Evolutionary conservation across 306 rosid genomes (phyloP), one percentile per base, ranked within the genome.

Genomic region (Vigna hirtella): DNA sequence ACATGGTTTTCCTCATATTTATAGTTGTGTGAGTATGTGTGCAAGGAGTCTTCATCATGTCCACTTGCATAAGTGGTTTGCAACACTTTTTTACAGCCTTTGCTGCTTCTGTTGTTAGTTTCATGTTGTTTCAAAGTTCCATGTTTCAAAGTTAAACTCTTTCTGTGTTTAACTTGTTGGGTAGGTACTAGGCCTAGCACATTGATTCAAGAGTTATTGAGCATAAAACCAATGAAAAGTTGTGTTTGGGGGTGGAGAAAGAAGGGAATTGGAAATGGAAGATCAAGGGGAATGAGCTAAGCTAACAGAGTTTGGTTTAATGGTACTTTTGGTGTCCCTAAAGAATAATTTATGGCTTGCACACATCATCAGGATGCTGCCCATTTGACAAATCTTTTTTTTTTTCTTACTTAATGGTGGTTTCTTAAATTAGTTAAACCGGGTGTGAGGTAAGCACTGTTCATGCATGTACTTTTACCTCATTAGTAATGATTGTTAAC

Each of bases 401-500:
- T 38, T 66, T 76, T 78, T 66, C 68, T 53, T 38, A 68, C 63
- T 84, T 67, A 82, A 69, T 63, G 55, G 45, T 28, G 50, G 56
- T 80, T 79, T 77, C 81, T 79, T 78, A 72, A 76, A 79, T 61
- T 38, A 79, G 80, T 72, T 73, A 77, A 87, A 70, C 59, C 56
- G 24, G 61, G 77, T 53, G 64, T 70, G 81, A 73, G 74, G 80
- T 79, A 70, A 87, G 78, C 79, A 77, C 71, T 63, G 28, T 73
- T 73, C 67, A 43, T 80, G 77, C 74, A 56, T 81, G 83, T 74
- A 83, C 84, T 77, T 79, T 81, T 79, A 81, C 82, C 78, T 26
- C 40, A 61, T 50, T 45, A 55, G 78, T 45, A 84, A 77, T 80
- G 22, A 77, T 77, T 67, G 77, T 76, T 76, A 72, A 62, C 36